These are phyloP conservation scores for Rostrohypoxylon terebratum DNA, from an alignment of 495 filamentous ascomycete genomes.

Conservation along the genomic window DNA sequence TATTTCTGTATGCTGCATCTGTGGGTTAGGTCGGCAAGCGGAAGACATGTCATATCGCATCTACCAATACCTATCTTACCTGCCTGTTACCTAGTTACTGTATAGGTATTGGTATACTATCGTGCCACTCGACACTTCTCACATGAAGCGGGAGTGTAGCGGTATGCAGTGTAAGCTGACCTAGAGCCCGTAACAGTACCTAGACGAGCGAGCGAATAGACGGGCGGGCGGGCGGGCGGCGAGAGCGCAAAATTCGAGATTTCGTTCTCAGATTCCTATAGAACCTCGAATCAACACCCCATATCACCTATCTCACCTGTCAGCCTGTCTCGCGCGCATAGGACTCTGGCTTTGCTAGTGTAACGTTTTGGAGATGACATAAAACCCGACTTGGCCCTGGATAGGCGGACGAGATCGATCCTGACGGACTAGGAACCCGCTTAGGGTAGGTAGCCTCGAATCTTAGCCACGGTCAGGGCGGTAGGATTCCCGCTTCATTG, in stretches of 20 bases:
- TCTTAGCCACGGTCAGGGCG: slow-evolving; percentile 21
- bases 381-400: not conserved
- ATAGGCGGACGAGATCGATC: not conserved
- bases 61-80: slow-evolving; percentile 1
- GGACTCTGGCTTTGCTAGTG: not conserved
- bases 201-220: not conserved
- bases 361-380: not conserved
- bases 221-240: not conserved
- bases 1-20: not conserved
- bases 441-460: not conserved
- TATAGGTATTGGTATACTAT: not conserved
- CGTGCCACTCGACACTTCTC: not conserved
- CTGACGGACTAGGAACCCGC: not conserved
- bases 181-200: not conserved
- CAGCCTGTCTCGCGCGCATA: too few relatives aligned
- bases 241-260: not conserved
- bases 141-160: slow-evolving; percentile 15
- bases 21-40: not conserved
- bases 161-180: slow-evolving; percentile 42
- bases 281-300: not conserved
- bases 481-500: slow-evolving; percentile 37
- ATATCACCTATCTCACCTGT: not conserved
- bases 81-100: too few relatives aligned
- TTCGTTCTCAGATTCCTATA: not conserved
- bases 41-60: slow-evolving; percentile 30